Percentiles rank a stretch among this genome's conserved stretches.
Evolutionary conservation across 371 early-diverging fungal species (phyloP).

Genomic region (Mortierella sp.): DNA sequence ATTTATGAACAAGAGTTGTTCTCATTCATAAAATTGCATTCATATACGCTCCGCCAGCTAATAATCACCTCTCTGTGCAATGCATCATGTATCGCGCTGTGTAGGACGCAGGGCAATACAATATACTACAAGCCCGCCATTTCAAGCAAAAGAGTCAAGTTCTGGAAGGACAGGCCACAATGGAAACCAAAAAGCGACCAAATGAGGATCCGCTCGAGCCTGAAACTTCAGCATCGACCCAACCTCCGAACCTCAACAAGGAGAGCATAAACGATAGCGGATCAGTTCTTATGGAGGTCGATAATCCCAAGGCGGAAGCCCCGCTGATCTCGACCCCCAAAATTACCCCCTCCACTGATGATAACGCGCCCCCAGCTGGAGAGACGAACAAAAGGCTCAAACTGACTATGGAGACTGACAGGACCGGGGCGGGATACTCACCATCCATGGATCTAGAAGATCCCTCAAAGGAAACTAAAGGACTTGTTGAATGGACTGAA

Average conservation of each 20-base stretch:
- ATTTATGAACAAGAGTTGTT: too few species aligned
- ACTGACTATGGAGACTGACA: conserved; percentile 28
- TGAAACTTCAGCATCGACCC: conserved; percentile 1
- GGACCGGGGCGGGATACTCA: conserved; percentile 19
- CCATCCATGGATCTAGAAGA: conserved; percentile 34
- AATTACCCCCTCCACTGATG: background rate
- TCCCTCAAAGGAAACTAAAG: conserved; percentile 39
- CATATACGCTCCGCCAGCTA: too few species aligned
- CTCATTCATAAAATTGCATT: too few species aligned
- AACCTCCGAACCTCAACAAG: too few species aligned
- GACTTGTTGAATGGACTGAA: conserved; percentile 30
- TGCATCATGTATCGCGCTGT: background rate
- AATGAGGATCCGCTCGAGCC: conserved; percentile 29
- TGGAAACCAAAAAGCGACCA: conserved; percentile 54
- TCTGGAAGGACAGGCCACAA: background rate
- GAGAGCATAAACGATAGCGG: background rate
- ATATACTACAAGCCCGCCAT: background rate
- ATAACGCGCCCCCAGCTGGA: background rate
- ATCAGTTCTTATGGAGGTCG: conserved; percentile 20
- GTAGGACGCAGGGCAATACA: too few species aligned
- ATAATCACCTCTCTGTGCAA: too few species aligned
- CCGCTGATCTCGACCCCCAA: background rate
- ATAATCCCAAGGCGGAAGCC: background rate
- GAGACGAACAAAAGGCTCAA: conserved; percentile 45
- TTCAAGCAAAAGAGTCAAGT: background rate